A percentile compares a stretch with the other conserved stretches of the same genome.
phyloP scores from a whole-genome alignment of 1,284 basidiomycete genomes.

The Malassezia arunalokei region DNA sequence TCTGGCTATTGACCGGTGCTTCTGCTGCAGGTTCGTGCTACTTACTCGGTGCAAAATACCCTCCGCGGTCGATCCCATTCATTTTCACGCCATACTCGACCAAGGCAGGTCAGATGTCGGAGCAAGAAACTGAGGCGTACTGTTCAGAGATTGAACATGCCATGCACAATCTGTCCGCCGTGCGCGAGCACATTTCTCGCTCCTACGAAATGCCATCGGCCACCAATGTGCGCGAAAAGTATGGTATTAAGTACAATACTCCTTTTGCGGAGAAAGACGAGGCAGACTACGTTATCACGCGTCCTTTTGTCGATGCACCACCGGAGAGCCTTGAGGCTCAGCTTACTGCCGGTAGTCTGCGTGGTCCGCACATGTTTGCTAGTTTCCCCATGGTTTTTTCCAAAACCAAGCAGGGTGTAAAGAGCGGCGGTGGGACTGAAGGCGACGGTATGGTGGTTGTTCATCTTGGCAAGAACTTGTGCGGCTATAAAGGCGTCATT shows the following conservation, averaged over 20 bases:
- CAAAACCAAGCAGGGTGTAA: slow-evolving; percentile 32
- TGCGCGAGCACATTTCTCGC: slow-evolving; percentile 35
- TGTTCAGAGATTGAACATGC: background rate
- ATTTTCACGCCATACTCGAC: slow-evolving; percentile 10
- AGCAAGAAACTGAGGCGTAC: background rate
- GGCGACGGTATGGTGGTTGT: slow-evolving; percentile 52
- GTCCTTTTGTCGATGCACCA: slow-evolving; percentile 61
- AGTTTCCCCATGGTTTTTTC: slow-evolving; percentile 33
- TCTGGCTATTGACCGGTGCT: background rate
- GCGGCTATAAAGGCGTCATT: slow-evolving; percentile 79
- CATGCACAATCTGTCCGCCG: slow-evolving; percentile 56
- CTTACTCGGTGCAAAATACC: slow-evolving; percentile 7
- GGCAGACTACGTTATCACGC: slow-evolving; percentile 44
- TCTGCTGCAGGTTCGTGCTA: slow-evolving; percentile 3
- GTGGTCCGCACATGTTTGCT: slow-evolving; percentile 55
- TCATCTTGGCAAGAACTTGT: slow-evolving; percentile 72
- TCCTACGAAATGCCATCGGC: slow-evolving; percentile 18
- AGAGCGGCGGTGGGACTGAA: slow-evolving; percentile 24
- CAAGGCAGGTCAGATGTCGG: background rate
- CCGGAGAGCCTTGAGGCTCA: slow-evolving; percentile 63
- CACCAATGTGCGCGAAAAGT: slow-evolving; percentile 17
- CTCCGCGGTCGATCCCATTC: slow-evolving; percentile 10
- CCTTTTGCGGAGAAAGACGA: slow-evolving; percentile 16
- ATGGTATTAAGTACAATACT: slow-evolving; percentile 15
- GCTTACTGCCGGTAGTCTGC: slow-evolving; percentile 68